These are phyloP conservation scores for Verbena officinalis DNA, from an alignment of 257 asterid genomes.

Conservation along the genomic window DNA sequence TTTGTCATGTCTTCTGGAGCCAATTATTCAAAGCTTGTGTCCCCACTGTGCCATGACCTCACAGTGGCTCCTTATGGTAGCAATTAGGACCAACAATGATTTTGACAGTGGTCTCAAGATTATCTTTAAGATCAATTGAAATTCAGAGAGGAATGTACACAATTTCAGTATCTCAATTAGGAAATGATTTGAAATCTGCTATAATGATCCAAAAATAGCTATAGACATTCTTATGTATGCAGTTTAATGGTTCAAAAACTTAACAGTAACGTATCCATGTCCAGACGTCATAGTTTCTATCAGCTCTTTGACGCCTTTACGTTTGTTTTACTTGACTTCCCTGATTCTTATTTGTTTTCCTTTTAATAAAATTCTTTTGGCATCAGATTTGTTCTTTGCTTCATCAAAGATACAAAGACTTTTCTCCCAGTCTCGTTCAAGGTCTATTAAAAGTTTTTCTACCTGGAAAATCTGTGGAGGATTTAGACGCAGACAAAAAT, in stretches of 20 bases:
- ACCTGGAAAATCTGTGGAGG: conserved; percentile 83
- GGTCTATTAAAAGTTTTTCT: conserved; percentile 83
- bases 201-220: conserved; percentile 15
- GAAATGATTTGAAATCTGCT: conserved; percentile 15
- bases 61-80: conserved; percentile 8
- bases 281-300: background rate
- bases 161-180: conserved; percentile 1
- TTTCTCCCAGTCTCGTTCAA: conserved; percentile 92
- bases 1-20: conserved; percentile 12
- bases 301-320: conserved; percentile 10
- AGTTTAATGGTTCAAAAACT: too few relatives aligned
- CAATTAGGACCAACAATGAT: too few relatives aligned
- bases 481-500: conserved; percentile 78
- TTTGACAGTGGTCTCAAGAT: conserved; percentile 7
- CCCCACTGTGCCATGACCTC: conserved; percentile 1
- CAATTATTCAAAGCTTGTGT: conserved; percentile 3
- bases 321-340: conserved; percentile 16
- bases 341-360: background rate
- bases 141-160: conserved; percentile 1
- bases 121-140: background rate
- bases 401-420: conserved; percentile 95
- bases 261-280: background rate
- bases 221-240: too few relatives aligned
- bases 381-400: conserved; percentile 94
- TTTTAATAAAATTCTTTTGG: conserved; percentile 29